Evolutionary conservation across 2,329 filamentous ascomycete species (phyloP).

Genomic region (Davidsoniella eucalypti): DNA sequence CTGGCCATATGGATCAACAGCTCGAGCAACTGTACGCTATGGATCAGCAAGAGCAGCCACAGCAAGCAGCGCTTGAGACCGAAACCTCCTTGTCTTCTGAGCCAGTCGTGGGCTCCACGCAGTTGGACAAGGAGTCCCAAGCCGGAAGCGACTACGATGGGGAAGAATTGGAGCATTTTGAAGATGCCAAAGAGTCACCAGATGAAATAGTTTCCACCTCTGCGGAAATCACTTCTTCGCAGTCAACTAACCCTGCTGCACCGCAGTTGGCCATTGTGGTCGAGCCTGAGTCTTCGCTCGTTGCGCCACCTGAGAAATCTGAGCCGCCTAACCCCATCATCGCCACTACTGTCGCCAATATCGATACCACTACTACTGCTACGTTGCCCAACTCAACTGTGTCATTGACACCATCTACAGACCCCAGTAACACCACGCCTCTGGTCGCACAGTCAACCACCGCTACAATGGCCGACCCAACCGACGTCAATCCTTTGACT

Average conservation of each 20-base stretch:
- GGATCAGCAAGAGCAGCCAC: too few species aligned
- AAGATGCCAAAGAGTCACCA: slow-evolving; percentile 9
- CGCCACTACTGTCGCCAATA: slow-evolving; percentile 1
- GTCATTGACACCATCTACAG: background rate
- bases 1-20: too few species aligned
- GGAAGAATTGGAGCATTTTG: slow-evolving; percentile 4
- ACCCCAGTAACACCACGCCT: background rate
- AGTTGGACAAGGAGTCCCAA: background rate
- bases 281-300: background rate
- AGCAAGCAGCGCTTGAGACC: too few species aligned
- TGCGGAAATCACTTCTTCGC: too few species aligned
- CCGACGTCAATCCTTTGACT: slow-evolving; percentile 18
- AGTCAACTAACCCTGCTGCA: too few species aligned
- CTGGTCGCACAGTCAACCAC: background rate
- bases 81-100: too few species aligned
- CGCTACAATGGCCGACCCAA: background rate
- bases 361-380: background rate
- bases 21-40: too few species aligned
- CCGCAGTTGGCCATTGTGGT: background rate
- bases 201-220: too few species aligned
- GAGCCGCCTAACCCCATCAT: background rate
- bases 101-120: too few species aligned
- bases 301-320: background rate
- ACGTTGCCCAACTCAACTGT: background rate
- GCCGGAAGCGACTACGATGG: slow-evolving; percentile 1